Base-by-base conservation (phyloP, 176 grass and related monocot species). In the Carex myosuroides region DNA sequence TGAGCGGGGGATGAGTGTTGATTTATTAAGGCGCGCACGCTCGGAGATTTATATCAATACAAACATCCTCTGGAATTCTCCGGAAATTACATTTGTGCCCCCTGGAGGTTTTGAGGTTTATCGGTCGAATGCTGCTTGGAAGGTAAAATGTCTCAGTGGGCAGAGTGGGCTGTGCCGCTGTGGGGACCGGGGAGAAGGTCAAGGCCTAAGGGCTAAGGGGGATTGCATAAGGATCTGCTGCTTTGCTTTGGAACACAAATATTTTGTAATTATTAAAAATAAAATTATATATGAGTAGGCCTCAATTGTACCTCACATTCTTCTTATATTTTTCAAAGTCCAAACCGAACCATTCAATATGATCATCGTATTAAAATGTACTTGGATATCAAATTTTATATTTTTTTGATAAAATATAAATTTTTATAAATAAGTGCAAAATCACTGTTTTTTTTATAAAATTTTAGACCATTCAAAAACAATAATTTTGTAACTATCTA, bases 21-120 rank as follows among this genome's bases (percentile, higher is more conserved):
- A 83, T 83, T 44, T 64, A 61, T 64, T 46, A 18, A 63, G 60
- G 30, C 17, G 58, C 62, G 80, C 62, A 67, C 60, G 80, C 3
- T 64, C 32, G 60, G 58, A 64, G 30, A 81, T 81, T 64, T 81
- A 81, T 81, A 81, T 48, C 10, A 81, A 24, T 2, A 48, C 79
- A 10, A 17, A 55, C 12, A 3, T 77, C 48, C 2, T 77, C 11
- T 29, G 50, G 48, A 77, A 6, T 77, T 17, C 5, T 77, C 48
- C 8, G 0, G 41, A 55, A 55, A 56, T 77, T 16, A 77, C 73
- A 16, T 8, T 1, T 77, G 30, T 77, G 5, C 48, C 73, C 73
- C 2, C 6, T 3, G 1, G 14, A 8, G 1, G 12, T 3, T 56
- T 52, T 13, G 5, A 54, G 18, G 71, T 50, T 24, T 54, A 53